These are phyloP conservation scores for Eucalyptus erythrocorys DNA, from an alignment of 345 rosid genomes.

Conservation along the genomic window DNA sequence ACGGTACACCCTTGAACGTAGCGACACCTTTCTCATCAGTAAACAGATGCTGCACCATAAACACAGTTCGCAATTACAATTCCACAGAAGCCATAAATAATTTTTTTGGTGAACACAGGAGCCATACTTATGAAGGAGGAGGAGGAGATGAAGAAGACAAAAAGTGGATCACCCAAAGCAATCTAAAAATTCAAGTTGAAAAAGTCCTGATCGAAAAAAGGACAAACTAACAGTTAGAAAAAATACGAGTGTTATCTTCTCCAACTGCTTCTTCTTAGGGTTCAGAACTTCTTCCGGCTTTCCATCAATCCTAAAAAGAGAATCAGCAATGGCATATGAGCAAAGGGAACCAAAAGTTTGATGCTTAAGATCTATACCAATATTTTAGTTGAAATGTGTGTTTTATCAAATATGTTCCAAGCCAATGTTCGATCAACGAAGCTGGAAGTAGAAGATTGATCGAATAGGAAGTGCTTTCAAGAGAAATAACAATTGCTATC, in stretches of 20 bases:
- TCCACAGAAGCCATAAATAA: background rate
- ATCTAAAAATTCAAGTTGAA: background rate
- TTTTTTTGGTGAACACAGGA: background rate
- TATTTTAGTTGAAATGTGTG: background rate
- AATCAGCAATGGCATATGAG: background rate
- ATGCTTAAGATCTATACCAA: background rate
- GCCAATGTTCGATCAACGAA: background rate
- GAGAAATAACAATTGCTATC: background rate
- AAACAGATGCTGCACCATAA: conserved; percentile 59
- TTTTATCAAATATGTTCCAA: background rate
- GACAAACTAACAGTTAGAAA: background rate
- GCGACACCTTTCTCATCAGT: conserved; percentile 92
- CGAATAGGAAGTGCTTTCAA: background rate
- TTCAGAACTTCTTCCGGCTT: conserved; percentile 93
- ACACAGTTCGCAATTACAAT: background rate
- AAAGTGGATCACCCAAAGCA: background rate
- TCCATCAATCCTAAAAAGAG: conserved; percentile 62
- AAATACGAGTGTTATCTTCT: conserved; percentile 81
- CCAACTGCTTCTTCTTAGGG: conserved; percentile 95
- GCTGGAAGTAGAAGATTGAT: background rate
- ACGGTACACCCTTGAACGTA: conserved; percentile 82
- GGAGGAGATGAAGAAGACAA: background rate
- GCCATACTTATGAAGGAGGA: background rate
- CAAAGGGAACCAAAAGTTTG: background rate
- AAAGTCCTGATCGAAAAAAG: background rate